Evolutionary conservation across 116 monocot species (phyloP).

Genomic region (Cymodocea nodosa): DNA sequence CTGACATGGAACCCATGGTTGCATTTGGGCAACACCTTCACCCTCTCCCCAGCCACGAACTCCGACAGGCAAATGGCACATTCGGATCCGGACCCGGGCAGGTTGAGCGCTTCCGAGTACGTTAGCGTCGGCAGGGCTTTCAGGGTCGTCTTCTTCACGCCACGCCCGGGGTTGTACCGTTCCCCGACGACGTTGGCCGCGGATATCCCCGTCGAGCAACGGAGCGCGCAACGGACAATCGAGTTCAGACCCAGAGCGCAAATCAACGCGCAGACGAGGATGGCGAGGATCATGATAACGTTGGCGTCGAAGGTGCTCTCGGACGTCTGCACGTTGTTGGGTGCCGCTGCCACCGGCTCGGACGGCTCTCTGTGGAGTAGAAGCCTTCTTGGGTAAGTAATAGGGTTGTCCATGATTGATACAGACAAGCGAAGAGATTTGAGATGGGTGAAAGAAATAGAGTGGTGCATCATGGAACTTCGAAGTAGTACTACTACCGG

Average conservation of each 20-base stretch:
- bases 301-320: constrained; percentile 33
- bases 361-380: background rate
- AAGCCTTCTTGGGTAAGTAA: constrained; percentile 8
- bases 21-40: constrained; percentile 46
- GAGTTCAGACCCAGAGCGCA: constrained; percentile 54
- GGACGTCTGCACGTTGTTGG: background rate
- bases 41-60: constrained; percentile 30
- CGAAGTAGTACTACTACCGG: too few species aligned
- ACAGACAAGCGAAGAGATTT: too few species aligned
- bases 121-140: constrained; percentile 22
- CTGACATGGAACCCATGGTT: constrained; percentile 49
- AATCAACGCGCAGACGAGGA: constrained; percentile 51
- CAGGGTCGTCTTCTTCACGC: constrained; percentile 29
- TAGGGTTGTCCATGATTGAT: background rate
- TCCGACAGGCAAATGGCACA: constrained; percentile 54
- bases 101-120: constrained; percentile 24
- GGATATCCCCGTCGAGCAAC: constrained; percentile 19
- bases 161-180: constrained; percentile 13
- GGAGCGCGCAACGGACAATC: constrained; percentile 48
- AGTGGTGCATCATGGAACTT: too few species aligned
- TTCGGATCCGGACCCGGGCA: constrained; percentile 26
- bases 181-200: background rate
- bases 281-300: constrained; percentile 56
- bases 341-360: background rate
- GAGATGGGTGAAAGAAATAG: too few species aligned